Evolutionary conservation across 2,329 filamentous ascomycete species (phyloP), one percentile per base, ranked within the genome.

Genomic region (Trichoderma atroviride): DNA sequence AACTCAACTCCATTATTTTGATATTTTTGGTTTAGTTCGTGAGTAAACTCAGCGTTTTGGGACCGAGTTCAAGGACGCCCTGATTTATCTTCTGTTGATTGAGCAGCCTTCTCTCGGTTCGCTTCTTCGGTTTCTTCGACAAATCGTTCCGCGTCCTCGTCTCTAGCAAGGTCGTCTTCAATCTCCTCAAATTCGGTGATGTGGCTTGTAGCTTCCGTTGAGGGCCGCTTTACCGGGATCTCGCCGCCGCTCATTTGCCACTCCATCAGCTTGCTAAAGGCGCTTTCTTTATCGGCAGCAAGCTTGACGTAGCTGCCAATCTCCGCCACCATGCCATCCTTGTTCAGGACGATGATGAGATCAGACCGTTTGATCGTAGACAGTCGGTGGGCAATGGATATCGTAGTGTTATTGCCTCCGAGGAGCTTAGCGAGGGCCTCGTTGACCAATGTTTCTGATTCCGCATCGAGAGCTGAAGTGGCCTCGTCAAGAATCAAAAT

Each of bases 331-430:
- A 87, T 91, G 72, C 96, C 96, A 76, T 97, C 91, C 69, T 86
- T 89, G 70, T 91, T 91, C 50, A 99, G 89, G 35, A 97, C 95
- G 74, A 99, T 96, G 77, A 99, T 97, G 72, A 90, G 91, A 77
- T 99, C 96, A 2, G 93, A 96, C 70, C 96, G 89, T 81, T 98
- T 97, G 81, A 99, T 99, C 0, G 96, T 99, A 1, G 93, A 97
- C 5, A 99, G 86, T 59, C 96, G 90, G 81, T 99, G 96, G 0
- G 96, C 96, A 76, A 99, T 99, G 66, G 93, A 97, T 77, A 99
- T 98, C 13, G 96, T 99, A 0, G 96, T 99, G 80, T 96, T 97
- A 76, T 91, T 92, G 37, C 94, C 94, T 72, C 89, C 87, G 33
- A 99, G 89, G 40, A 99, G 86, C 56, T 89, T 89, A 7, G 89